A percentile compares a stretch with the other conserved stretches of the same genome.
These are phyloP conservation scores for Aspergillus arachidicola DNA, from an alignment of 2,329 filamentous ascomycete species.

Conservation along the genomic window DNA sequence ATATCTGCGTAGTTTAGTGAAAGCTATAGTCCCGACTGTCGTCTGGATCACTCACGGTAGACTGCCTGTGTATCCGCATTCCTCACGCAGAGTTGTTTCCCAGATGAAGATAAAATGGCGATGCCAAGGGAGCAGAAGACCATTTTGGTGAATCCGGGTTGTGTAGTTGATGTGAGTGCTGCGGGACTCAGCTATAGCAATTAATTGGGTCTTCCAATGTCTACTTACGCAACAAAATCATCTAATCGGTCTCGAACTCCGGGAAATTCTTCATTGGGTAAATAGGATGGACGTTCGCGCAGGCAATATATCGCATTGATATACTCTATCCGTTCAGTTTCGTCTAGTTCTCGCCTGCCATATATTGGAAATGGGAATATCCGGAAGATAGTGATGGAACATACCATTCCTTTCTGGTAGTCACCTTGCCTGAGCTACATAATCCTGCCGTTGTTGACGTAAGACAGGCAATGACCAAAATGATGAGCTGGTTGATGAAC, in stretches of 20 bases:
- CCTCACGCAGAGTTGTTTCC: slow-evolving; percentile 16
- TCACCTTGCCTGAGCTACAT: neutral
- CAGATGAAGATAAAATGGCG: slow-evolving; percentile 20
- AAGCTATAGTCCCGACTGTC: neutral
- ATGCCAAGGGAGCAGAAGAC: slow-evolving; percentile 21
- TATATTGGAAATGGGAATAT: neutral
- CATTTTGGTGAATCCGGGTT: slow-evolving; percentile 23
- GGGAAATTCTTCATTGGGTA: slow-evolving; percentile 24
- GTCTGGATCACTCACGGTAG: slow-evolving; percentile 13
- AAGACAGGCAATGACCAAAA: neutral
- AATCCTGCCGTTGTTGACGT: neutral
- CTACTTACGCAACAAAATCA: slow-evolving; percentile 33
- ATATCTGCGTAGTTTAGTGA: slow-evolving; percentile 12
- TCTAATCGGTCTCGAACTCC: slow-evolving; percentile 29
- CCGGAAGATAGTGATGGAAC: neutral
- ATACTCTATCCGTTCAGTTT: slow-evolving; percentile 24
- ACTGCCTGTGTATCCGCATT: slow-evolving; percentile 19
- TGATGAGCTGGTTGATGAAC: neutral
- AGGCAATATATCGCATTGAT: slow-evolving; percentile 30
- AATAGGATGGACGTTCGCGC: slow-evolving; percentile 17
- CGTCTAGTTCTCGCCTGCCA: slow-evolving; percentile 23
- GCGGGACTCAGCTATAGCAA: neutral
- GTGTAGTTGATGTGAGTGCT: slow-evolving; percentile 34
- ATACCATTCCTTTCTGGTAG: slow-evolving; percentile 4
- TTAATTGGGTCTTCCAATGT: neutral